phyloP scores from a whole-genome alignment of 2,329 filamentous ascomycete genomes.

The Neocucurbitaria cava region DNA sequence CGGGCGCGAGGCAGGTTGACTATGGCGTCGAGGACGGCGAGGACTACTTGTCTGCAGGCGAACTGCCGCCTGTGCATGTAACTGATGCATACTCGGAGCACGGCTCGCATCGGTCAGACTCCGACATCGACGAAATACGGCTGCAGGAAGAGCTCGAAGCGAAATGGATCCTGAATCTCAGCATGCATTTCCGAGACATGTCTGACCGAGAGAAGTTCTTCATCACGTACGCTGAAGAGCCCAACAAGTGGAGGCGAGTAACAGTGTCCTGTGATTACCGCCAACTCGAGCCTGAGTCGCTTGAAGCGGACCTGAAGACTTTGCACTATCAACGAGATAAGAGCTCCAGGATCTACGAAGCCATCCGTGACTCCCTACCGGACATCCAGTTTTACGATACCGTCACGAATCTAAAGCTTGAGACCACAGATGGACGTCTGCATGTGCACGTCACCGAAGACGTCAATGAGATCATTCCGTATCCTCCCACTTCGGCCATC shows the following conservation, averaged over 20 bases:
- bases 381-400: constrained; percentile 97
- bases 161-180: constrained; percentile 95
- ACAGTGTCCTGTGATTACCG: constrained; percentile 95
- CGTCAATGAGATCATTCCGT: constrained; percentile 90
- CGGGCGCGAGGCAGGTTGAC: constrained; percentile 46
- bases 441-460: constrained; percentile 99
- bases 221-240: constrained; percentile 85
- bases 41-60: constrained; percentile 29
- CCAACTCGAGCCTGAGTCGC: constrained; percentile 76
- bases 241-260: constrained; percentile 82
- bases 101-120: constrained; percentile 41
- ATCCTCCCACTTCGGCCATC: constrained; percentile 76
- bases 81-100: constrained; percentile 39
- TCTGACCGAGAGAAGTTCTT: constrained; percentile 97
- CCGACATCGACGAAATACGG: constrained; percentile 62
- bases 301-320: constrained; percentile 81
- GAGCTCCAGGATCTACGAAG: constrained; percentile 90
- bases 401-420: constrained; percentile 92
- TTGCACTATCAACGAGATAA: constrained; percentile 90
- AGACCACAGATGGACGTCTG: constrained; percentile 84
- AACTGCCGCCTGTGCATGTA: constrained; percentile 35
- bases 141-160: constrained; percentile 83
- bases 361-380: constrained; percentile 87
- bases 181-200: constrained; percentile 96
- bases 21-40: constrained; percentile 34